Evolutionary conservation across 331 rosid species (phyloP).

Genomic region (Cydonia oblonga): DNA sequence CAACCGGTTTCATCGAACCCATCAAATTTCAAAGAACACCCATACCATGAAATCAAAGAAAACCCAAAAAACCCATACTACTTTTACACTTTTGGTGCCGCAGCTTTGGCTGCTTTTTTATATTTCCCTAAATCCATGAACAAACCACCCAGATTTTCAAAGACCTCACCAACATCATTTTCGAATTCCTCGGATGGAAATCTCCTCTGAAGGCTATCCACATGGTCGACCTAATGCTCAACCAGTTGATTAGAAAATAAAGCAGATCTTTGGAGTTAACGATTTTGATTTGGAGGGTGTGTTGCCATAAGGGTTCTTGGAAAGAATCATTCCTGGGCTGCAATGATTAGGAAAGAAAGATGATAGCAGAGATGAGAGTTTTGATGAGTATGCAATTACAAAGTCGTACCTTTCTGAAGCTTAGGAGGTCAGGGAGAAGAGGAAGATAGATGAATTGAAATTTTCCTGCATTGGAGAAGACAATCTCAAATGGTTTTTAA

Average conservation of each 20-base stretch:
- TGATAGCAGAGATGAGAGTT: too few relatives aligned
- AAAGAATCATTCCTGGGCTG: not conserved
- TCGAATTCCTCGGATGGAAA: slow-evolving; percentile 26
- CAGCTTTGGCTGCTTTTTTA: slow-evolving; percentile 5
- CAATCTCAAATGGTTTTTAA: too few relatives aligned
- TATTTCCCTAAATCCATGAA: slow-evolving; percentile 14
- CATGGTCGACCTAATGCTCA: slow-evolving; percentile 24
- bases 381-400: too few relatives aligned
- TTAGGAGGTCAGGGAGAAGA: too few relatives aligned
- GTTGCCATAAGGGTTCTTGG: slow-evolving; percentile 10
- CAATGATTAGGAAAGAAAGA: too few relatives aligned
- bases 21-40: too few relatives aligned
- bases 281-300: slow-evolving; percentile 5
- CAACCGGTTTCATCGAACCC: too few relatives aligned
- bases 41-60: too few relatives aligned
- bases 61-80: slow-evolving; percentile 5
- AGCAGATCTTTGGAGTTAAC: not conserved
- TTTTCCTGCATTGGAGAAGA: too few relatives aligned
- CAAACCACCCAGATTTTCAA: slow-evolving; percentile 13
- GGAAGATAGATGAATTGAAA: too few relatives aligned
- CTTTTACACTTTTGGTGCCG: slow-evolving; percentile 41
- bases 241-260: slow-evolving; percentile 2
- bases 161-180: slow-evolving; percentile 12
- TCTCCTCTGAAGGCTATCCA: slow-evolving; percentile 15
- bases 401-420: too few relatives aligned